phyloP scores from a whole-genome alignment of 768 basidiomycete genomes.

The Boletus vermiculosoides region DNA sequence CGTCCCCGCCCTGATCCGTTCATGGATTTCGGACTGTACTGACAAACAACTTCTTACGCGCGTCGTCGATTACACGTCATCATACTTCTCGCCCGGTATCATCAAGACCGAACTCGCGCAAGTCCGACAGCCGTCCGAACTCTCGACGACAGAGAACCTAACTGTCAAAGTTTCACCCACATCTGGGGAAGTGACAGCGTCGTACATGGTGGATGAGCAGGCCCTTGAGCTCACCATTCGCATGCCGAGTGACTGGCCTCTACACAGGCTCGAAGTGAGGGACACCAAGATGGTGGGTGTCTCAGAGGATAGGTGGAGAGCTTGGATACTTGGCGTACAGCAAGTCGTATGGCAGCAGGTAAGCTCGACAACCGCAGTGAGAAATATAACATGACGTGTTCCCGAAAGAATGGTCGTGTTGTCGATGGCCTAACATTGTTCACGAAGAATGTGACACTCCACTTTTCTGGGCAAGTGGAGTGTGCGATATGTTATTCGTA shows the following conservation, averaged over 20 bases:
- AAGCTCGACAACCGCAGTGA: constrained; percentile 24
- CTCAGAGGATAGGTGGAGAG: constrained; percentile 85
- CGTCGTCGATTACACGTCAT: constrained; percentile 75
- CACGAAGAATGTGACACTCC: constrained; percentile 89
- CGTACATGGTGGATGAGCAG: constrained; percentile 91
- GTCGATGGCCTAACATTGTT: constrained; percentile 86
- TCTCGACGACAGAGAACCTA: constrained; percentile 69
- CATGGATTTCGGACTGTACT: constrained; percentile 84
- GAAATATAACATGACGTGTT: not conserved
- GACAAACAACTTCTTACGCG: constrained; percentile 83
- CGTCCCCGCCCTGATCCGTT: constrained; percentile 81
- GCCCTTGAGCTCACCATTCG: constrained; percentile 84
- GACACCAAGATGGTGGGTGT: constrained; percentile 86
- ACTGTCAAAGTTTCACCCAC: constrained; percentile 71
- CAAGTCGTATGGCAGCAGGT: constrained; percentile 89
- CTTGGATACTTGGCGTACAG: constrained; percentile 91
- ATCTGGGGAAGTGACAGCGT: constrained; percentile 78
- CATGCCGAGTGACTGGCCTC: constrained; percentile 88
- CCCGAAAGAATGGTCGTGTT: constrained; percentile 77
- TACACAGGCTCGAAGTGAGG: constrained; percentile 83
- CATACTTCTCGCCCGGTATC: constrained; percentile 86
- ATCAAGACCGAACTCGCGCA: constrained; percentile 79
- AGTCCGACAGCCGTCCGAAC: constrained; percentile 57
- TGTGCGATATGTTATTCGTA: constrained; percentile 98
- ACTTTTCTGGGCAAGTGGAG: constrained; percentile 94